Base-by-base conservation (phyloP, 805 yeast species). In the Priceomyces castillae region DNA sequence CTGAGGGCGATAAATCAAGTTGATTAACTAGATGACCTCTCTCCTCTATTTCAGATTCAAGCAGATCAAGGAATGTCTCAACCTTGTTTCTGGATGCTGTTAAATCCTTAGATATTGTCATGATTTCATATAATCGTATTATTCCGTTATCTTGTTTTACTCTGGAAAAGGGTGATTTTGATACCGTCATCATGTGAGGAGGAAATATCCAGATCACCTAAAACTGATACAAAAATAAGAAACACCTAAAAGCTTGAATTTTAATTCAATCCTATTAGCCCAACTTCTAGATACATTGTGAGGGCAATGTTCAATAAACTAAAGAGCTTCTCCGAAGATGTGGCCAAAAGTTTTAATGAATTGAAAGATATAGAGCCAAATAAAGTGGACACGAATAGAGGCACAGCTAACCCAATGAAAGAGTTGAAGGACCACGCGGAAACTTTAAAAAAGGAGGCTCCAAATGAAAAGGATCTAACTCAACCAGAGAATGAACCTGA, bases 401-500 rank as follows among this genome's bases (percentile, higher is more conserved):
- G 42, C 11, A 33, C 30, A 14, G 40, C 39, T 9, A 46, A 51
- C 12, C 65, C 65, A 20, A 43, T 64, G 19, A 46, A 49, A 16
- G 69, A 64, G 36, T 50, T 71, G 51, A 66, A 70, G 46, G 61
- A 58, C 25, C 64, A 62, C 25, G 48, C 61, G 20, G 60, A 55
- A 41, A 56, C 74, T 1, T 56, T 79, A 26, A 48, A 58, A 16
- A 65, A 71, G 4, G 51, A 56, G 40, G 78, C 85, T 3, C 84
- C 83, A 0, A 76, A 68, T 34, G 66, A 71, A 2, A 62, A 57
- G 2, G 73, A 67, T 2, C 55, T 79, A 45, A 58, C 64, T 0
- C 80, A 75, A 45, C 82, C 82, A 1, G 65, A 65, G 30, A 77
- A 76, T 44, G 77, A 64, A 30, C 57, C 52, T 14, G 50, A 48